Evolutionary conservation across 139 green algal genomes (phyloP).

Genomic region (Nannochloris sp.): DNA sequence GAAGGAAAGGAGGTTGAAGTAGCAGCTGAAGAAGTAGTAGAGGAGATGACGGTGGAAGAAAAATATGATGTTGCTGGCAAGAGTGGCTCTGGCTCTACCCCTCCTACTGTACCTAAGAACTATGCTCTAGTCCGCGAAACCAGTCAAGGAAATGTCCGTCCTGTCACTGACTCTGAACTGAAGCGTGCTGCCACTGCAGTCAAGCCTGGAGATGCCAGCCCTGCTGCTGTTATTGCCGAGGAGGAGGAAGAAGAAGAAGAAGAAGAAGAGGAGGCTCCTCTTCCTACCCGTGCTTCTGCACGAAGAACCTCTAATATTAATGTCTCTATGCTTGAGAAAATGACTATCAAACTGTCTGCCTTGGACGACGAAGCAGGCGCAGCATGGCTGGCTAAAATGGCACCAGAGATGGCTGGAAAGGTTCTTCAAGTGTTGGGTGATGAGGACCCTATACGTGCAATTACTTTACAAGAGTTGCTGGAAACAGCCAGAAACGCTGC

Average conservation of each 20-base stretch:
- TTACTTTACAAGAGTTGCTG: not conserved
- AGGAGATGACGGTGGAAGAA: not conserved
- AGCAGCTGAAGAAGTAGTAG: not conserved
- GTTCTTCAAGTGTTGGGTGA: not conserved
- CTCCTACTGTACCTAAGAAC: not conserved
- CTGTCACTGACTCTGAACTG: slow-evolving; percentile 16
- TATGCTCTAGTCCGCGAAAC: slow-evolving; percentile 7
- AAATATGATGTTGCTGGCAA: not conserved
- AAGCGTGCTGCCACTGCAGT: not conserved
- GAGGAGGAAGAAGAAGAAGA: too few relatives aligned
- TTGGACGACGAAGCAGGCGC: not conserved
- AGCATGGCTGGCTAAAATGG: not conserved
- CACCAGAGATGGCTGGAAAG: not conserved
- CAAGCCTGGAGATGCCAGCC: not conserved
- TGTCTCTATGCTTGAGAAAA: too few relatives aligned
- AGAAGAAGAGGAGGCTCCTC: too few relatives aligned
- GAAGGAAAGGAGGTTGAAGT: not conserved
- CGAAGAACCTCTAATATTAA: too few relatives aligned
- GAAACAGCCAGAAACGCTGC: not conserved
- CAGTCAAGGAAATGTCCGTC: slow-evolving; percentile 6
- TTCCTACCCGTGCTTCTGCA: too few relatives aligned
- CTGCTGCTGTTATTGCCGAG: too few relatives aligned
- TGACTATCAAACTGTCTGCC: not conserved
- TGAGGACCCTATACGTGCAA: not conserved
- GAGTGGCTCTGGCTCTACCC: not conserved